Conservation (phyloP, 1,284 basidiomycete species). For the Fomitopsis schrenkii region DNA sequence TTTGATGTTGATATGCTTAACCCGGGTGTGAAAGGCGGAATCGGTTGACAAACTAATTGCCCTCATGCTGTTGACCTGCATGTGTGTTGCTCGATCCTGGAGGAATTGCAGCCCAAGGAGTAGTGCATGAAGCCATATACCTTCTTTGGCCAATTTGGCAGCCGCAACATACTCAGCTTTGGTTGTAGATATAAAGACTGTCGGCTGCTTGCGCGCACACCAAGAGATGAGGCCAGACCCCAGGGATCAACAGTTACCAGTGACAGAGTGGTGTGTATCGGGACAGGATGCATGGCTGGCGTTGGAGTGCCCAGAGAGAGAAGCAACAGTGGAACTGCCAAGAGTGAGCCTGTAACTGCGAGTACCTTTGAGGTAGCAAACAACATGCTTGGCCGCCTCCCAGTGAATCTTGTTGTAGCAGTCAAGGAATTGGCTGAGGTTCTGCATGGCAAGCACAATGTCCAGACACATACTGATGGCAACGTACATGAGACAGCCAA, state of each 20-base stretch:
- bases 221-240: conserved; percentile 25
- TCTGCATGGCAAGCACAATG: conserved; percentile 11
- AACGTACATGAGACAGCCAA: conserved; percentile 16
- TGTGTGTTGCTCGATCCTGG: too few species aligned
- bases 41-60: too few species aligned
- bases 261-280: conserved; percentile 12
- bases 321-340: conserved; percentile 10
- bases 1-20: too few species aligned
- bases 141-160: too few species aligned
- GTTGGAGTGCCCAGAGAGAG: conserved; percentile 36
- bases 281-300: conserved; percentile 20
- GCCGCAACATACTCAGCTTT: too few species aligned
- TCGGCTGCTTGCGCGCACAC: conserved; percentile 14
- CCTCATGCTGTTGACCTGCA: too few species aligned
- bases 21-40: too few species aligned
- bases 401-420: conserved; percentile 15
- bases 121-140: too few species aligned
- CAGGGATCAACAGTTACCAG: conserved; percentile 26
- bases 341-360: conserved; percentile 7
- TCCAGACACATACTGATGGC: conserved; percentile 14
- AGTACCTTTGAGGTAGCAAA: conserved; percentile 25
- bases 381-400: conserved; percentile 18
- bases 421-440: conserved; percentile 13
- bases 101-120: too few species aligned
- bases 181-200: too few species aligned